Evolutionary conservation across 129 eudicot species (phyloP), one percentile per base, ranked within the genome.

Genomic region (Centrapalus pauciflorus): DNA sequence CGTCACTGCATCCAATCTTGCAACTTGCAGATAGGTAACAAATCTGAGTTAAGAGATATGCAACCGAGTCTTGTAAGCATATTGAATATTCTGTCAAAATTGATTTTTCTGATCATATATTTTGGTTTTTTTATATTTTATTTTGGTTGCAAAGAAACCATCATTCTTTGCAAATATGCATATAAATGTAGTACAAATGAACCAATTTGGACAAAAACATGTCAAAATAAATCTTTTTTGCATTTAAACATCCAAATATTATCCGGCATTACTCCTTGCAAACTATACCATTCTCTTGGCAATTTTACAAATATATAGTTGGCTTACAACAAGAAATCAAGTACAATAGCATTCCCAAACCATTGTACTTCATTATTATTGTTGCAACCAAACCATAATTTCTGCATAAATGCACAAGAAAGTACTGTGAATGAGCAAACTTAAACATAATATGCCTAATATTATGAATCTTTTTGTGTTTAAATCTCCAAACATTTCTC

Each of bases 311-410:
- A n/a, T n/a, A n/a, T n/a, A n/a, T n/a, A n/a, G n/a, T n/a, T n/a
- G n/a, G n/a, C n/a, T n/a, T n/a, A n/a, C n/a, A n/a, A n/a, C n/a
- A n/a, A 41, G 14, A 41, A 6, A 41, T 41, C 4, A 41, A 41
- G 50, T 41, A 41, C 50, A 41, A 41, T 41, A 12, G 50, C 50
- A 14, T 45, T 45, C 6, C 23, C n/a, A n/a, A n/a, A n/a, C n/a
- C n/a, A n/a, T n/a, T n/a, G n/a, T n/a, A n/a, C n/a, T n/a, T n/a
- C n/a, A n/a, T n/a, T n/a, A n/a, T n/a, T n/a, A n/a, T n/a, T n/a
- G n/a, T n/a, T n/a, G n/a, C n/a, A n/a, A n/a, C n/a, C n/a, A n/a
- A 68, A 68, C 64, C 20, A 35, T 12, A 29, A 55, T 27, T 69
- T 40, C 55, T 25, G 23, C 54, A 28, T 37, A 55, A 19, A 10